Base-by-base conservation (phyloP, 108 stramenopile genomes). In the Nannochloropsis gaditana region DNA sequence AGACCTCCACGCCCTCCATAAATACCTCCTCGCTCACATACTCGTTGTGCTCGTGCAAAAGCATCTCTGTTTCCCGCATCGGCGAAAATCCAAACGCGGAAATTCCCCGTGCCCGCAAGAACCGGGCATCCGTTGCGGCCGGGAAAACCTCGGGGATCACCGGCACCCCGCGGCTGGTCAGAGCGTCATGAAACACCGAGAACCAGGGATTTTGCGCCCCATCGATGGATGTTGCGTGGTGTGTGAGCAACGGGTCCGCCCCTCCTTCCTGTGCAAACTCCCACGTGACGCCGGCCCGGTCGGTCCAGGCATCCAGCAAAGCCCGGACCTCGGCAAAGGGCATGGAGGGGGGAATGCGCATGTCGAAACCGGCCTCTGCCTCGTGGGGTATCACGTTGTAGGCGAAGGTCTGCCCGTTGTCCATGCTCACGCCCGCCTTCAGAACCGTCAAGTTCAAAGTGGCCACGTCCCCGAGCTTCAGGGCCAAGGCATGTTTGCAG, bases 21-120 rank as follows among this genome's bases (percentile, higher is more conserved):
- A 95, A 98, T 15, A 94, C 93, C 50, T 85, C 89, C 86, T 95
- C 94, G 80, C 94, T 91, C 45, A 98, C 83, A 86, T 95, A 97
- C 90, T 98, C 97, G 89, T 98, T 94, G 91, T 96, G 94, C 90
- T 98, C 97, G 86, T 98, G 97, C 85, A 98, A 89, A 87, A 97
- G 87, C 43, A 98, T 95, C 83, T 95, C 94, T 3, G 95, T 95
- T 81, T 94, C 92, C 9, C 94, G 87, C 95, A 98, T 98, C 19
- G 97, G 97, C 19, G 93, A 93, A 87, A 98, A 98, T 42, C 96
- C 97, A 84, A 98, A 87, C 9, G 97, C 97, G 41, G 94, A 91
- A 47, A 98, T 92, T 6, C 95, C 96, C 82, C 96, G 80, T 17
- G 90, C 93, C 11, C 97, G 89, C 79, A 98, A 82, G 89, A 96